phyloP scores from a whole-genome alignment of 176 grass and related monocot genomes.

The Musa schizocarpa region DNA sequence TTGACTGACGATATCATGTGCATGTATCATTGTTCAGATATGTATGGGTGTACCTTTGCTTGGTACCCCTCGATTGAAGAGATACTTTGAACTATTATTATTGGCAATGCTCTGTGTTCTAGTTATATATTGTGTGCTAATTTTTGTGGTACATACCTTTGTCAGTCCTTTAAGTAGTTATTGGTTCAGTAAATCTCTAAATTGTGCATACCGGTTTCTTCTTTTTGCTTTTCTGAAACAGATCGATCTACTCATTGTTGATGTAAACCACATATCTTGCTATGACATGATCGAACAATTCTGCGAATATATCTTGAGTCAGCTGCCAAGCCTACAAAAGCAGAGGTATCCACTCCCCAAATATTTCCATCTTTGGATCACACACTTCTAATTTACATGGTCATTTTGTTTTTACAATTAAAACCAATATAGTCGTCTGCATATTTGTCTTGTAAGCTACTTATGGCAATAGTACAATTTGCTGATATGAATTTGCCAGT shows the following conservation, averaged over 20 bases:
- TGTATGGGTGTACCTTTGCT: background rate
- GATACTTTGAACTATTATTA: background rate
- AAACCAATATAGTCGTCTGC: background rate
- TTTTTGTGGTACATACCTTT: too few relatives aligned
- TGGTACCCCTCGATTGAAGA: background rate
- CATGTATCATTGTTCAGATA: background rate
- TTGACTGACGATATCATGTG: background rate
- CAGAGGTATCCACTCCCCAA: slow-evolving; percentile 54
- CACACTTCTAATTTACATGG: background rate
- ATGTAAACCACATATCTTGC: slow-evolving; percentile 72
- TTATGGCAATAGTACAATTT: background rate
- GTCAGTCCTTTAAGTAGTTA: too few relatives aligned
- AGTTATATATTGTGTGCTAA: background rate
- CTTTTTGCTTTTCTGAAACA: slow-evolving; percentile 19
- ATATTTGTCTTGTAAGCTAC: background rate
- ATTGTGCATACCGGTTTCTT: background rate
- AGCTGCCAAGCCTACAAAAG: slow-evolving; percentile 65
- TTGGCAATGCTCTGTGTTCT: background rate
- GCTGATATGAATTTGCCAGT: too few relatives aligned
- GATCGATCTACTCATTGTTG: slow-evolving; percentile 64
- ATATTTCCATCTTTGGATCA: background rate
- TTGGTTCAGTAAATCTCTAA: background rate
- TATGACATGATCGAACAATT: slow-evolving; percentile 80
- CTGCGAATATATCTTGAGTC: slow-evolving; percentile 56
- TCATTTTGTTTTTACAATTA: too few relatives aligned